A percentile compares a stretch with the other conserved stretches of the same genome.
Evolutionary conservation across 1,284 basidiomycete species (phyloP).

Genomic region (Malassezia equina): DNA sequence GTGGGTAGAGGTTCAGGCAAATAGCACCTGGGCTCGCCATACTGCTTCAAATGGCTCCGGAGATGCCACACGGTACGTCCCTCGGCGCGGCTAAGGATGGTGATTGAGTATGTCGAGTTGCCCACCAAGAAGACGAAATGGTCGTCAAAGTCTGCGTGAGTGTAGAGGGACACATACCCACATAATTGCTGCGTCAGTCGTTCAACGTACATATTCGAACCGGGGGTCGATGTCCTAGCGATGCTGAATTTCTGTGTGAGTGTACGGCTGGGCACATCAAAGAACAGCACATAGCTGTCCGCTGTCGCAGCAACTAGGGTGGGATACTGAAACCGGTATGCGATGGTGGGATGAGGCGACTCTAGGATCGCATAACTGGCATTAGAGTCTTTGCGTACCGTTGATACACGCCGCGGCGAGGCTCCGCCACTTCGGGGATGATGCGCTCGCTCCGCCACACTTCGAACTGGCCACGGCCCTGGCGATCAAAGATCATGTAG

Average conservation of each 20-base stretch:
- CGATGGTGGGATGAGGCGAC: slow-evolving; percentile 19
- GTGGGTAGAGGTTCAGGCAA: neutral
- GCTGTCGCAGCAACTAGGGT: slow-evolving; percentile 24
- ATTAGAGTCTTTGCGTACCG: neutral
- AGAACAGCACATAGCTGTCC: slow-evolving; percentile 22
- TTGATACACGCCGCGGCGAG: slow-evolving; percentile 27
- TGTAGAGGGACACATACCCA: slow-evolving; percentile 7
- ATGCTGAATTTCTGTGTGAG: slow-evolving; percentile 21
- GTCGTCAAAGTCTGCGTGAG: slow-evolving; percentile 30
- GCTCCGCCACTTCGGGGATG: slow-evolving; percentile 18
- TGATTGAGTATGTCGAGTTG: slow-evolving; percentile 21
- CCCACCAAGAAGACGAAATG: slow-evolving; percentile 31
- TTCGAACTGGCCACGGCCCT: slow-evolving; percentile 24
- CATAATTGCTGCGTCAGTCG: slow-evolving; percentile 18
- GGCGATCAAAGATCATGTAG: slow-evolving; percentile 34
- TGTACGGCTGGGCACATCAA: slow-evolving; percentile 22
- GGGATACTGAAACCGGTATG: slow-evolving; percentile 36
- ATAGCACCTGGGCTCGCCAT: slow-evolving; percentile 7
- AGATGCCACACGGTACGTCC: slow-evolving; percentile 24
- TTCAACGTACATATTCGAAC: slow-evolving; percentile 21
- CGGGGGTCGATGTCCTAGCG: slow-evolving; percentile 16
- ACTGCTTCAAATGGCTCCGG: slow-evolving; percentile 20
- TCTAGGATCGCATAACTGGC: slow-evolving; percentile 15
- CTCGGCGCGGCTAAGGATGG: slow-evolving; percentile 22
- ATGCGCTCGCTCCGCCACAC: slow-evolving; percentile 32